Conservation (phyloP, 2,329 filamentous ascomycete species). For the Tolypocladium ovalisporum region DNA sequence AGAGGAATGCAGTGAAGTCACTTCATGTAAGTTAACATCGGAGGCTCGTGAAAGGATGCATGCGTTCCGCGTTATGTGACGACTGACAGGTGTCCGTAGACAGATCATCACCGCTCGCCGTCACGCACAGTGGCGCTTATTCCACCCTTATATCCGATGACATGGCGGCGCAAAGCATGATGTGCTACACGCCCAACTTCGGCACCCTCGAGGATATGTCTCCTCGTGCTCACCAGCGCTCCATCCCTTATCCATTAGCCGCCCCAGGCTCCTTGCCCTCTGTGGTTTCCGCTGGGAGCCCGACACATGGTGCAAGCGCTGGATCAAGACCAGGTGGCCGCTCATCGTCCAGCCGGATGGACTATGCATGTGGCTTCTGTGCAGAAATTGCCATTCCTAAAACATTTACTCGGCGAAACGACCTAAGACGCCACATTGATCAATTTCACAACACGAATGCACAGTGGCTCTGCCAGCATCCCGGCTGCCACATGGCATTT, state of each 20-base stretch:
- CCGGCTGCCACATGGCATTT: constrained; percentile 31
- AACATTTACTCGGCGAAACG: constrained; percentile 35
- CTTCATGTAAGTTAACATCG: neutral
- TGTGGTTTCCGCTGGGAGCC: neutral
- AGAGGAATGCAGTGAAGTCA: constrained; percentile 4
- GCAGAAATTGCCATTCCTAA: constrained; percentile 27
- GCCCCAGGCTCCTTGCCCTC: neutral
- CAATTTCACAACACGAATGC: constrained; percentile 36
- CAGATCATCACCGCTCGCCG: neutral
- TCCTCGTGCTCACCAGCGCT: neutral
- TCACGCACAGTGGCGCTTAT: neutral
- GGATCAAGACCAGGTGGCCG: neutral
- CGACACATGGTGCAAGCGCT: neutral
- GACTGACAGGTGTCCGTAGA: neutral
- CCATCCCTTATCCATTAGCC: neutral
- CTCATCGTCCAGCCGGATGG: constrained; percentile 10
- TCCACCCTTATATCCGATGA: neutral
- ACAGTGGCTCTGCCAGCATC: constrained; percentile 33
- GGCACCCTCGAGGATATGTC: neutral
- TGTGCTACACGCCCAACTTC: neutral
- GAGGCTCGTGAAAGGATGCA: too few relatives aligned
- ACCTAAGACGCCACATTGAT: constrained; percentile 37
- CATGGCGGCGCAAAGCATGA: neutral
- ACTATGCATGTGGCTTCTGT: constrained; percentile 19
- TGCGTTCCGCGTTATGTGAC: too few relatives aligned